Evolutionary conservation across 805 yeast species (phyloP).

Genomic region (Kluyveromyces siamensis): DNA sequence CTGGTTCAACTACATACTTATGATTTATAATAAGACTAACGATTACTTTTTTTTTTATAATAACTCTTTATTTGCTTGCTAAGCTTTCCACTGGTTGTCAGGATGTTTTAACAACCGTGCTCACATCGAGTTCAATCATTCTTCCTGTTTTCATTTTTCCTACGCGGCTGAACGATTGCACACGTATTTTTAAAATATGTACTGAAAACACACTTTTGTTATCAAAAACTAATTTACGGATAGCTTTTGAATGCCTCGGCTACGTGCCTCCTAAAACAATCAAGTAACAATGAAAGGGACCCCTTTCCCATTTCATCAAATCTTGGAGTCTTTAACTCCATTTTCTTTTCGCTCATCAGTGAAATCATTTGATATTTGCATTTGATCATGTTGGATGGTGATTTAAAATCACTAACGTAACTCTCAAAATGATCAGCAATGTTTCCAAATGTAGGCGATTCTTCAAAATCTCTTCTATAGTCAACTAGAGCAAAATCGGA

Average conservation of each 20-base stretch:
- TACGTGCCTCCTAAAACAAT: not conserved
- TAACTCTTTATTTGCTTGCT: not conserved
- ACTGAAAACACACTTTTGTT: not conserved
- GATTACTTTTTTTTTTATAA: too few relatives aligned
- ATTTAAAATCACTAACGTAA: not conserved
- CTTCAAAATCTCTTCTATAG: not conserved
- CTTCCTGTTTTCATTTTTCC: too few relatives aligned
- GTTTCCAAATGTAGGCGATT: constrained; percentile 1
- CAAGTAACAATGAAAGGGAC: not conserved
- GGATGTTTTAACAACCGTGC: too few relatives aligned
- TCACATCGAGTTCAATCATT: too few relatives aligned
- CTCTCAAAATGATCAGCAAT: not conserved
- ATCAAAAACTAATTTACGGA: not conserved
- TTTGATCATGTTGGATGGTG: not conserved
- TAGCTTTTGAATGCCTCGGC: too few relatives aligned
- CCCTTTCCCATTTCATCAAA: constrained; percentile 3
- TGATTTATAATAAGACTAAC: not conserved
- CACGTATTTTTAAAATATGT: too few relatives aligned
- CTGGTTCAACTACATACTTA: not conserved
- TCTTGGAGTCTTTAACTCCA: not conserved
- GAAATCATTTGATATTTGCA: not conserved
- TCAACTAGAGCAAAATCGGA: not conserved
- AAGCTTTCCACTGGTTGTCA: too few relatives aligned
- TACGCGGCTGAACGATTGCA: too few relatives aligned
- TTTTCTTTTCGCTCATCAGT: not conserved